These are phyloP conservation scores for Luffa aegyptiaca DNA, from an alignment of 306 rosid genomes.

Conservation along the genomic window DNA sequence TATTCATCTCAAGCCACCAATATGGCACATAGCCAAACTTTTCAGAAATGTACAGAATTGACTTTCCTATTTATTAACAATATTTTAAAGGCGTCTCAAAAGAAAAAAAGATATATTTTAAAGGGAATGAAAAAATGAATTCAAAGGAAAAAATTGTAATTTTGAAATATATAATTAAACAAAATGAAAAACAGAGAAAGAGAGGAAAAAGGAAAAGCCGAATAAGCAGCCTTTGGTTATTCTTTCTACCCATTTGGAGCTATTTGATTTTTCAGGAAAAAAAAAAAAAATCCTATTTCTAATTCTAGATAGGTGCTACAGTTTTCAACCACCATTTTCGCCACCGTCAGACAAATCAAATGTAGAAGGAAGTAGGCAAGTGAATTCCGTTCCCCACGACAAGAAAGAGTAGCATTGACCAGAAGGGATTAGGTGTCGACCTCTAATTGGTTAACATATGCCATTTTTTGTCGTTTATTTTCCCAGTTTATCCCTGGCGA, in stretches of 20 bases:
- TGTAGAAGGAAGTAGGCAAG: not conserved
- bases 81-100: not conserved
- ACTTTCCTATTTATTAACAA: not conserved
- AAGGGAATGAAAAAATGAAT: not conserved
- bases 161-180: not conserved
- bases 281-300: not conserved
- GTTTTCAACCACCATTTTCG: not conserved
- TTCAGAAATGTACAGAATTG: conserved; percentile 9
- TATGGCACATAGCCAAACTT: not conserved
- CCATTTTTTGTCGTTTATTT: conserved; percentile 11
- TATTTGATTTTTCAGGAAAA: not conserved
- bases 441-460: conserved; percentile 16
- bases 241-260: not conserved
- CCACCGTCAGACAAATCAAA: not conserved
- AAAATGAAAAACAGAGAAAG: not conserved
- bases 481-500: not conserved
- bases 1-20: not conserved
- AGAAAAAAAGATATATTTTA: not conserved
- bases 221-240: not conserved
- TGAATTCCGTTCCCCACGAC: not conserved
- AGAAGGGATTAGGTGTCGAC: not conserved
- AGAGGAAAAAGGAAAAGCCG: not conserved
- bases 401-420: not conserved
- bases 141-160: not conserved
- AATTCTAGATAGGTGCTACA: not conserved